These are phyloP conservation scores for Glycyrrhiza uralensis DNA, from an alignment of 306 rosid genomes.

Conservation along the genomic window DNA sequence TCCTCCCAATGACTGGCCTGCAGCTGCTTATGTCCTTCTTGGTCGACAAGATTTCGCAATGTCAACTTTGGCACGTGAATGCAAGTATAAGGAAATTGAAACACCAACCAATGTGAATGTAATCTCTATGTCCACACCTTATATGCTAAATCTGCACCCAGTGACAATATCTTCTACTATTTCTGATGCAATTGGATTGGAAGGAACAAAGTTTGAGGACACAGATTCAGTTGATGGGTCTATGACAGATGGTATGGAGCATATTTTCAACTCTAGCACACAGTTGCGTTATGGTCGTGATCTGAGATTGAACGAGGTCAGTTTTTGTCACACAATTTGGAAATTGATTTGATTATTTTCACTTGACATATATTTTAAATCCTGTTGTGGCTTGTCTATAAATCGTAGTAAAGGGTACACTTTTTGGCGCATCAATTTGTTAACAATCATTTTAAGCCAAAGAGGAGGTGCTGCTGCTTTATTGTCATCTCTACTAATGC, in stretches of 20 bases:
- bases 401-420: background rate
- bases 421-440: slow-evolving; percentile 13
- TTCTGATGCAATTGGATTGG: slow-evolving; percentile 83
- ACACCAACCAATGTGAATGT: slow-evolving; percentile 83
- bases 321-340: slow-evolving; percentile 17
- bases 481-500: slow-evolving; percentile 1
- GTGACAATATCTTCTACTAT: slow-evolving; percentile 88
- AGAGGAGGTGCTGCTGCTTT: background rate
- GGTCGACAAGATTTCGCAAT: slow-evolving; percentile 97
- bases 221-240: slow-evolving; percentile 93
- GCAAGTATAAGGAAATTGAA: slow-evolving; percentile 77
- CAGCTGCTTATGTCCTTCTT: slow-evolving; percentile 93
- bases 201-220: slow-evolving; percentile 82
- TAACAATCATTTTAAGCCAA: background rate
- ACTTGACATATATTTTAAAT: slow-evolving; percentile 20
- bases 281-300: slow-evolving; percentile 95
- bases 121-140: slow-evolving; percentile 93
- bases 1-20: slow-evolving; percentile 95
- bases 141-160: slow-evolving; percentile 93
- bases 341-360: slow-evolving; percentile 22
- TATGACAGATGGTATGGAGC: slow-evolving; percentile 93
- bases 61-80: slow-evolving; percentile 66
- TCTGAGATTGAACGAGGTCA: slow-evolving; percentile 93
- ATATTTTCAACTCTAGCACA: slow-evolving; percentile 95
- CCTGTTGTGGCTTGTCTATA: slow-evolving; percentile 17